Percentiles rank a stretch among this genome's conserved stretches.
Evolutionary conservation across 805 yeast species (phyloP).

Genomic region (Sporopachydermia lactativora): DNA sequence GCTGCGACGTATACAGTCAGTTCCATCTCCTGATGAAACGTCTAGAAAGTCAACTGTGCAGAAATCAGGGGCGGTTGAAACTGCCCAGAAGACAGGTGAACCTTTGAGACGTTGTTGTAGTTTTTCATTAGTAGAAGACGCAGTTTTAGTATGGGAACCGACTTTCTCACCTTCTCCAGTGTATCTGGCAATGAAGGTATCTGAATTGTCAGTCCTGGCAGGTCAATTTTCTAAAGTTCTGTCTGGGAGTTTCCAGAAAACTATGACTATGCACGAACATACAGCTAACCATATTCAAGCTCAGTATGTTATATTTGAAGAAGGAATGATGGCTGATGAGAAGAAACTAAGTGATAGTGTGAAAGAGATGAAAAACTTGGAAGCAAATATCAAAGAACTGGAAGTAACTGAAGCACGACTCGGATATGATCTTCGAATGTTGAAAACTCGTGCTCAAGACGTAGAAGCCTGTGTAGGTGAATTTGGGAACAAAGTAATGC

Average conservation of each 20-base stretch:
- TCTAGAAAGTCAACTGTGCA: too few species aligned
- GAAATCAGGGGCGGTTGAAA: too few species aligned
- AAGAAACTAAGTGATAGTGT: conserved; percentile 1
- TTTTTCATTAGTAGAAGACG: not conserved
- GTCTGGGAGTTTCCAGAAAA: not conserved
- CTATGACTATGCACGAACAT: not conserved
- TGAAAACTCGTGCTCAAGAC: conserved; percentile 49
- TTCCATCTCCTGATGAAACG: too few species aligned
- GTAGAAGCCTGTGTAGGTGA: conserved; percentile 44
- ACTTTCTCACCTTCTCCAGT: not conserved
- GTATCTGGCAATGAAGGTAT: not conserved
- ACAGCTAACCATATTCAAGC: conserved; percentile 1
- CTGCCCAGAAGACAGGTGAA: not conserved
- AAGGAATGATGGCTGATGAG: not conserved
- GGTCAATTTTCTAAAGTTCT: not conserved
- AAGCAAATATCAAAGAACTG: conserved; percentile 31
- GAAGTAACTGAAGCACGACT: conserved; percentile 44
- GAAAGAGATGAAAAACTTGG: conserved; percentile 15
- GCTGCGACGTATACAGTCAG: not conserved
- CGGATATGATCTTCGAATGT: conserved; percentile 48
- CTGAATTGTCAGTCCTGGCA: not conserved
- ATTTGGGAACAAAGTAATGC: conserved; percentile 25
- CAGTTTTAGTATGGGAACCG: not conserved
- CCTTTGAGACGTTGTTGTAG: not conserved
- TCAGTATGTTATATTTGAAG: not conserved